Evolutionary conservation across 257 asterid genomes (phyloP), one percentile per base, ranked within the genome.

Genomic region (Ilex asprella): DNA sequence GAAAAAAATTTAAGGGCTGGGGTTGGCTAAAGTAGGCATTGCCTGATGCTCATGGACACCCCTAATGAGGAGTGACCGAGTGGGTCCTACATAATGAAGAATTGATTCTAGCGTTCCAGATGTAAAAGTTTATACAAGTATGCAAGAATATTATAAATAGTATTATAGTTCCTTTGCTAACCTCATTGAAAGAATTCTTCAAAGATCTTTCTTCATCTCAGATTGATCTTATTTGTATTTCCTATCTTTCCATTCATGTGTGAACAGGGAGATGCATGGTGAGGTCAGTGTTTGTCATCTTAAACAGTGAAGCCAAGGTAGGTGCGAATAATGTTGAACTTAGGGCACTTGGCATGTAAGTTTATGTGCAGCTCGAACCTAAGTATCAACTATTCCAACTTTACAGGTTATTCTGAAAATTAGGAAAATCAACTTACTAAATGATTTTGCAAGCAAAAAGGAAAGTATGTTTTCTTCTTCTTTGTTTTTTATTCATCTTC

Each of bases 281-380:
- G 69, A 82, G 82, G 72, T 81, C 84, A 59, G 91, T 88, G 58
- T 73, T 88, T 16, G 72, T 86, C 71, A 74, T 86, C 70, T 76
- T 86, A 57, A 81, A 70, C 21, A 50, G 81, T 43, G 86, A 82
- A 65, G 91, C 91, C 62, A 86, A 84, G 96, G 95, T 82, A 73
- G 31, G 62, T 35, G 66, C 21, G 57, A 55, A 32, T 70, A 49
- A 54, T 21, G 13, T 13, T 8, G 30, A 21, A 2, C 11, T 53
- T 53, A 35, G 5, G 41, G 8, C 41, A 35, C 5, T 35, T 35
- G 41, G 0, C 4, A 2, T 11, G 4, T 46, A 0, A 46, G 52
- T 46, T 7, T 46, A 46, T 46, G 13, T 10, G 13, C 3, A 10
- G 13, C 3, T 46, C 13, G 10, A 46, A 46, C 10, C n/a, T 10